Conservation (phyloP, 2,329 filamentous ascomycete genomes). For the Periconia macrospinosa region DNA sequence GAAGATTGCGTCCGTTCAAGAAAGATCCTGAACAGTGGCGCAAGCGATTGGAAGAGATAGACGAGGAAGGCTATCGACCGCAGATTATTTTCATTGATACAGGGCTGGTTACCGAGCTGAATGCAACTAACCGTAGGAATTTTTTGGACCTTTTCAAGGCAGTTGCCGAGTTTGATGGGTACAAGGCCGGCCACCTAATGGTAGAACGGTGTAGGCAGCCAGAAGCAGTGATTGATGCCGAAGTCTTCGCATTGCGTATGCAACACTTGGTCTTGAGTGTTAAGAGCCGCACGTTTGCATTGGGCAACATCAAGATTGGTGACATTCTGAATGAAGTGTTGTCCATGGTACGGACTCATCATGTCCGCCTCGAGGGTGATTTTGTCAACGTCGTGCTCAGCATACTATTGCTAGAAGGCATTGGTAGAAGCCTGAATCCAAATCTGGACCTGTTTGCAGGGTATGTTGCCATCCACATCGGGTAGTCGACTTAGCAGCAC, state of each 20-base stretch:
- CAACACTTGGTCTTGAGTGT: slow-evolving; percentile 91
- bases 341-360: slow-evolving; percentile 86
- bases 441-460: slow-evolving; percentile 82
- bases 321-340: slow-evolving; percentile 91
- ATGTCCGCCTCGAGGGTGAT: slow-evolving; percentile 92
- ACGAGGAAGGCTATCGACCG: slow-evolving; percentile 84
- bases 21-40: slow-evolving; percentile 72
- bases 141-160: slow-evolving; percentile 96
- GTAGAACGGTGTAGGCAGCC: slow-evolving; percentile 92
- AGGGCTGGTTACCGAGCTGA: slow-evolving; percentile 91
- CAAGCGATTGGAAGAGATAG: slow-evolving; percentile 72
- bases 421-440: slow-evolving; percentile 84
- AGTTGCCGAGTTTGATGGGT: slow-evolving; percentile 94
- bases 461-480: slow-evolving; percentile 43
- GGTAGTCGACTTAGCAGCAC: background rate
- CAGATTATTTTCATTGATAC: slow-evolving; percentile 98
- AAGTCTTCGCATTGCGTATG: slow-evolving; percentile 94
- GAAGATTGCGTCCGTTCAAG: slow-evolving; percentile 74
- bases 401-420: slow-evolving; percentile 90
- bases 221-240: slow-evolving; percentile 81
- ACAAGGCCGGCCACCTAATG: slow-evolving; percentile 93
- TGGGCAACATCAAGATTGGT: slow-evolving; percentile 94
- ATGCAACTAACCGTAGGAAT: slow-evolving; percentile 80
- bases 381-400: slow-evolving; percentile 98
- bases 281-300: slow-evolving; percentile 85